phyloP scores from a whole-genome alignment of 805 yeast species.

The Spathaspora arborariae region DNA sequence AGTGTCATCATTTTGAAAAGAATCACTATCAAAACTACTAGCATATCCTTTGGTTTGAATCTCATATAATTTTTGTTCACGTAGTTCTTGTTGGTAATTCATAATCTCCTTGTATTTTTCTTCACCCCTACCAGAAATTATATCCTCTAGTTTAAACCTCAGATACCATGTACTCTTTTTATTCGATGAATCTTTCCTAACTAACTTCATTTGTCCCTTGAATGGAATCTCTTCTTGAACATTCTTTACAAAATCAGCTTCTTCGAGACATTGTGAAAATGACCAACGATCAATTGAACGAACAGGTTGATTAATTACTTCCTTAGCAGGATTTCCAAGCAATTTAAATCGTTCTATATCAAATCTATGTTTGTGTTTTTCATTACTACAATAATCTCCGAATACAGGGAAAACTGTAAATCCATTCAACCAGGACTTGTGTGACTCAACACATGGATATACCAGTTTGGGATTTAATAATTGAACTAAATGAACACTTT shows the following conservation, averaged over 20 bases:
- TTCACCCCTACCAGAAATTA: constrained; percentile 25
- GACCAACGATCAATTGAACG: constrained; percentile 31
- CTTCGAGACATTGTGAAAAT: constrained; percentile 25
- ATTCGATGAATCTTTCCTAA: background rate
- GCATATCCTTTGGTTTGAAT: constrained; percentile 1
- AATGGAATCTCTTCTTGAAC: constrained; percentile 5
- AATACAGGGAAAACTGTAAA: constrained; percentile 38
- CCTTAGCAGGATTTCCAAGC: constrained; percentile 17
- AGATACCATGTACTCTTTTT: constrained; percentile 2
- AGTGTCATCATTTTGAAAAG: background rate
- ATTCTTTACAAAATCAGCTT: constrained; percentile 18
- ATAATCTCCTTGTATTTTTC: constrained; percentile 18
- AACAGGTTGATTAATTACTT: constrained; percentile 15
- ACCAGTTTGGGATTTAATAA: constrained; percentile 38
- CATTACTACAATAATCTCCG: constrained; percentile 27
- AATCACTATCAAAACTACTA: constrained; percentile 1
- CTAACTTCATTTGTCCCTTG: constrained; percentile 3
- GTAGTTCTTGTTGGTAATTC: constrained; percentile 19
- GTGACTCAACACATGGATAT: constrained; percentile 39
- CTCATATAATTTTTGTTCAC: background rate
- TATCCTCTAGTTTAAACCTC: constrained; percentile 21
- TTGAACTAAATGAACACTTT: constrained; percentile 30
- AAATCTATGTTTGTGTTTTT: constrained; percentile 10
- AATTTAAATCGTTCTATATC: constrained; percentile 11
- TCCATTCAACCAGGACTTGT: constrained; percentile 32